Evolutionary conservation across 192 early-diverging fungal genomes (phyloP).

Genomic region (Neocallimastix lanati): DNA sequence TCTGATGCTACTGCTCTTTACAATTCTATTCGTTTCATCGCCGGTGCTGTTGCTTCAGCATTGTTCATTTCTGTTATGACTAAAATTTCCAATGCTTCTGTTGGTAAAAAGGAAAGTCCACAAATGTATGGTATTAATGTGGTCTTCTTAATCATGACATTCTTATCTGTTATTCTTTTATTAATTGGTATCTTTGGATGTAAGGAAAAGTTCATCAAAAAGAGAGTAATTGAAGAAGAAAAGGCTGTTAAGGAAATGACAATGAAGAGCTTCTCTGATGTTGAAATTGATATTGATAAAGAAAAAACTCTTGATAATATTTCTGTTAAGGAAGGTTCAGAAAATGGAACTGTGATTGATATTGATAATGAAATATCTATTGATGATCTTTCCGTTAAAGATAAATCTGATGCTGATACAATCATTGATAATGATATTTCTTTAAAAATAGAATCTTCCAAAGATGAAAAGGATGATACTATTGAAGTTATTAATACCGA

Average conservation of each 20-base stretch:
- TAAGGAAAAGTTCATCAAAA: too few species aligned
- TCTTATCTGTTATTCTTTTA: neutral
- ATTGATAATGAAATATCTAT: neutral
- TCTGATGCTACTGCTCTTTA: neutral
- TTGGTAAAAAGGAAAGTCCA: neutral
- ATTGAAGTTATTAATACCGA: too few species aligned
- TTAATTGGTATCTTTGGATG: too few species aligned
- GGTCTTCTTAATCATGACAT: neutral
- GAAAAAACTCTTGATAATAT: neutral
- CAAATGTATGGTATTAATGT: neutral
- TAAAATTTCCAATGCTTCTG: neutral
- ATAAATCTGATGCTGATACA: neutral
- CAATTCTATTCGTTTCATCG: neutral
- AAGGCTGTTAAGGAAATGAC: neutral
- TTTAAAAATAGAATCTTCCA: too few species aligned
- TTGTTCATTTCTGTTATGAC: neutral
- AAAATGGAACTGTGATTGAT: neutral
- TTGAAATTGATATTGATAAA: neutral
- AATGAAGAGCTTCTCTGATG: neutral
- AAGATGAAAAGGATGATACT: too few species aligned
- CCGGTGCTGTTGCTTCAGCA: neutral
- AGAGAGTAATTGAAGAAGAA: too few species aligned
- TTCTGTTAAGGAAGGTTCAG: neutral
- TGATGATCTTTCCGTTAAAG: neutral
- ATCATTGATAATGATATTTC: neutral